These are phyloP conservation scores for Talaromyces sp. DNA, from an alignment of 2,329 filamentous ascomycete species.

Conservation along the genomic window DNA sequence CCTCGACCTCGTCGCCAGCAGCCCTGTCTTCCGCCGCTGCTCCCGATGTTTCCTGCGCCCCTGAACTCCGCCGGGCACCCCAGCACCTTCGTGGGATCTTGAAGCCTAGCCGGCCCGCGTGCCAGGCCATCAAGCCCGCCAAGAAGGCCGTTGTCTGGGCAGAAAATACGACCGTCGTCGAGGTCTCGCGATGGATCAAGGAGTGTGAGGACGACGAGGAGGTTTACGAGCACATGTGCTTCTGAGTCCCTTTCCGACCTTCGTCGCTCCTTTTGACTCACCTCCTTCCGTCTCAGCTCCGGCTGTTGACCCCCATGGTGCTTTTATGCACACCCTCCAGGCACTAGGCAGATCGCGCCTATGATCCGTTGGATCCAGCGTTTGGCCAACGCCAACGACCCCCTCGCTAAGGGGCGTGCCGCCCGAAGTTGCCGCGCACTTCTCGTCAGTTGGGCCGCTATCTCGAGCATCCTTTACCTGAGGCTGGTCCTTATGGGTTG, in stretches of 20 bases:
- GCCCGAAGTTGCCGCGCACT: background rate
- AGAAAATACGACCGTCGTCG: background rate
- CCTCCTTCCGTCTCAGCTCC: conserved; percentile 3
- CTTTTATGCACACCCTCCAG: background rate
- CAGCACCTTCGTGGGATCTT: background rate
- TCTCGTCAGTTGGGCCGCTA: conserved; percentile 5
- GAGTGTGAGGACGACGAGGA: background rate
- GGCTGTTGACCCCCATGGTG: background rate
- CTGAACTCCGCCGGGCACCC: background rate
- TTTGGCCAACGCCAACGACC: conserved; percentile 7
- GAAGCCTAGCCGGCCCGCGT: background rate
- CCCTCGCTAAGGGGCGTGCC: conserved; percentile 3
- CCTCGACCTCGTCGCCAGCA: background rate
- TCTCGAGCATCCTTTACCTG: background rate
- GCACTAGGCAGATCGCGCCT: background rate
- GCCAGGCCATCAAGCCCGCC: background rate
- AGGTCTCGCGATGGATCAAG: conserved; percentile 2
- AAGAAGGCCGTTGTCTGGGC: conserved; percentile 3
- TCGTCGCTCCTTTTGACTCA: background rate
- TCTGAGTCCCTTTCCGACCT: background rate
- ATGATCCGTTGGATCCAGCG: background rate
- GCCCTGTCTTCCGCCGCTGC: background rate
- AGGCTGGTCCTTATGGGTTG: background rate
- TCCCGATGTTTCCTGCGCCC: background rate
- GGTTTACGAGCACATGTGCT: background rate